Evolutionary conservation across 768 basidiomycete species (phyloP).

Genomic region (Phanerochaete sordida): DNA sequence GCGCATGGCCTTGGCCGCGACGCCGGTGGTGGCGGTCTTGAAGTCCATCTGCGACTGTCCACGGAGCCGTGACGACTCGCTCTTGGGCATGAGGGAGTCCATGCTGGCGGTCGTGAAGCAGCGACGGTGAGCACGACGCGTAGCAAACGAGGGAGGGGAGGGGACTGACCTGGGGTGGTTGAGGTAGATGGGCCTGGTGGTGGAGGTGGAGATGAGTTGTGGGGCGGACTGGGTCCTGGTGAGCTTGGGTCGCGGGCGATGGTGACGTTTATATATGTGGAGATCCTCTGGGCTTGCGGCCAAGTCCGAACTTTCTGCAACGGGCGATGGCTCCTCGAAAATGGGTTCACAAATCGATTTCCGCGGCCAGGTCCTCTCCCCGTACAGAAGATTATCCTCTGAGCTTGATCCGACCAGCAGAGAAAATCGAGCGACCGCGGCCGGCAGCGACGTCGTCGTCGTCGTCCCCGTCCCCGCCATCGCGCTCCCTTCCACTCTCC

Average conservation of each 20-base stretch:
- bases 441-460: not conserved
- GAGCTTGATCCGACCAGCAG: constrained; percentile 7
- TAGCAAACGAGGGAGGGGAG: constrained; percentile 16
- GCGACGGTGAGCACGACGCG: constrained; percentile 7
- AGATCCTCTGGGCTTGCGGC: constrained; percentile 18
- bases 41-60: constrained; percentile 88
- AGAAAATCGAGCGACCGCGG: constrained; percentile 13
- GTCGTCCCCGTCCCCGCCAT: not conserved
- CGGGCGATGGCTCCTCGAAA: constrained; percentile 36
- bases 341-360: constrained; percentile 43
- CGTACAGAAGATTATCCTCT: constrained; percentile 2
- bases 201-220: constrained; percentile 58
- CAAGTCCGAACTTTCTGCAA: constrained; percentile 28
- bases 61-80: constrained; percentile 67
- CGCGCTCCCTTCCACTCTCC: not conserved
- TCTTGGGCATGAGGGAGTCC: constrained; percentile 50
- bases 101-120: constrained; percentile 39
- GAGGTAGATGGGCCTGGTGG: constrained; percentile 42
- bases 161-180: constrained; percentile 14
- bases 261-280: constrained; percentile 59
- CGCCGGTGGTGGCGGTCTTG: constrained; percentile 84
- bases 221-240: constrained; percentile 50
- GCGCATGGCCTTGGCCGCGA: constrained; percentile 88
- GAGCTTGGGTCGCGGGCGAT: constrained; percentile 46
- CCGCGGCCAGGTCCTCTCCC: constrained; percentile 9